Conservation (phyloP, 2,329 filamentous ascomycete species). For the Cordyceps farinosa region DNA sequence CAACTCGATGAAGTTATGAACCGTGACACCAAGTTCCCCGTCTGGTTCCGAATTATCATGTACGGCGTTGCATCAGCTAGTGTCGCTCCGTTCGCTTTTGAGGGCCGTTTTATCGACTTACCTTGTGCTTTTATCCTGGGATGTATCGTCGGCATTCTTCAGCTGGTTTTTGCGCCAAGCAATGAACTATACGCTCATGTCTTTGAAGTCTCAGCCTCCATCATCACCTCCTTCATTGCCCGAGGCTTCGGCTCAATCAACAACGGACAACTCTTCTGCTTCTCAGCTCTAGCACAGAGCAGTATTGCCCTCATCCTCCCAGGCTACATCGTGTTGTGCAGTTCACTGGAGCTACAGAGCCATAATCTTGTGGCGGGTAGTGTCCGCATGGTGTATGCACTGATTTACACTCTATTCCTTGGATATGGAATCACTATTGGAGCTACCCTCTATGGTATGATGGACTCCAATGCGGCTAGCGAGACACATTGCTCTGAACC, state of each 20-base stretch:
- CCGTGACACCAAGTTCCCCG: conserved; percentile 44
- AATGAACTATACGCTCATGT: conserved; percentile 65
- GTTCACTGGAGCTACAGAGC: conserved; percentile 63
- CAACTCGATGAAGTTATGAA: conserved; percentile 55
- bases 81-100: conserved; percentile 78
- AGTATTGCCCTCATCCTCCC: conserved; percentile 72
- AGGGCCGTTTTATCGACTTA: conserved; percentile 72
- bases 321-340: conserved; percentile 48
- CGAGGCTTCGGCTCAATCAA: conserved; percentile 66
- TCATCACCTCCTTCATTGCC: conserved; percentile 65
- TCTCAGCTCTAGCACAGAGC: conserved; percentile 68
- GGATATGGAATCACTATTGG: conserved; percentile 72
- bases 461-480: conserved; percentile 53
- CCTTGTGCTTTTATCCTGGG: conserved; percentile 75
- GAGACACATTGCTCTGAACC: conserved; percentile 40
- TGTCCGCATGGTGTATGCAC: conserved; percentile 71
- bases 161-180: conserved; percentile 69
- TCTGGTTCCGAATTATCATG: conserved; percentile 57
- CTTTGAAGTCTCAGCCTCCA: conserved; percentile 52
- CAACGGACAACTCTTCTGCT: conserved; percentile 60
- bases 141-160: conserved; percentile 67
- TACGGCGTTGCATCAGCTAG: conserved; percentile 73
- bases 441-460: conserved; percentile 61
- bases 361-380: conserved; percentile 68
- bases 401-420: conserved; percentile 71